Evolutionary conservation across 108 stramenopile species (phyloP), one percentile per base, ranked within the genome.

Genomic region (Discostella pseudostelligera): DNA sequence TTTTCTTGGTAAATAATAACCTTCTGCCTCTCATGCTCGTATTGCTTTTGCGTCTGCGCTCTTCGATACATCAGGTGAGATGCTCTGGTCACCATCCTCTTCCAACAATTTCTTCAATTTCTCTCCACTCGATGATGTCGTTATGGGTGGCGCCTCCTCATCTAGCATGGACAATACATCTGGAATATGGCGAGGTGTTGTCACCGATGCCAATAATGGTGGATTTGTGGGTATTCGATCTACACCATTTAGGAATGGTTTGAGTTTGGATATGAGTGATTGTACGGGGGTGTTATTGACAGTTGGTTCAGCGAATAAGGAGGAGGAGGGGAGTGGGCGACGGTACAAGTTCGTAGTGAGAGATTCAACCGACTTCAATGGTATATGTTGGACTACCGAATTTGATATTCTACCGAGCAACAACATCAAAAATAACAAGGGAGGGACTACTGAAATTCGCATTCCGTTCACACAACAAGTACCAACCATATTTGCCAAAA

Each of bases 201-300:
- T 92, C 14, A 88, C 87, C 8, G 86, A 87, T 54, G 82, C 87
- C 17, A 92, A 92, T 68, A 92, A 82, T 62, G 90, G 90, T 46
- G 90, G 90, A 39, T 92, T 92, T 59, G 78, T 89, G 39, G 90
- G 90, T 9, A 87, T 92, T 54, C 81, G 90, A 24, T 82, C 83
- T 37, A 87, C 86, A 0, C 90, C 87, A 5, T 81, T 81, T 39
- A 28, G 59, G 29, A 54, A 57, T 42, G 68, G 56, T 8, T 22
- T 65, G 14, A 40, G 81, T 5, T 81, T 82, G 44, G 84, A 89
- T 67, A 70, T 88, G 81, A 78, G 65, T n/a, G 45, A 39, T 14
- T 88, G 90, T 48, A 49, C 79, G 26, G 90, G 90, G 10, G 65
- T 92, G 10, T 75, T 88, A 61, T 50, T 83, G 24, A 67, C 60